Conservation (phyloP, 148 eudicot genomes). For the Fallopia convolvulus region DNA sequence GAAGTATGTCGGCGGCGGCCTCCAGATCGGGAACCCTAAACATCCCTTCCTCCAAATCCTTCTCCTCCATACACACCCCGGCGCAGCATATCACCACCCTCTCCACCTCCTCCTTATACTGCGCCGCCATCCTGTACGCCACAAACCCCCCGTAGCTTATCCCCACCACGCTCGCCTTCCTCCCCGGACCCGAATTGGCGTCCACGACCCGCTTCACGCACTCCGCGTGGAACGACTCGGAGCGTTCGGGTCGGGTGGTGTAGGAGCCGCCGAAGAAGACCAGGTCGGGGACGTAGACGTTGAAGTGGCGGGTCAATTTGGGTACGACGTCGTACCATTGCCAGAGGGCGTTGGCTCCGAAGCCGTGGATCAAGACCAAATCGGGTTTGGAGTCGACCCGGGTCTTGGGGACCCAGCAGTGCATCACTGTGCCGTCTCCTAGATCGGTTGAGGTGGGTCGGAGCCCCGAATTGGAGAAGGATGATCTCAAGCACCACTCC, state of each 20-base stretch:
- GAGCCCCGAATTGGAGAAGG: constrained; percentile 55
- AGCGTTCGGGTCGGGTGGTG: constrained; percentile 53
- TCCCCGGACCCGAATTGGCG: constrained; percentile 12
- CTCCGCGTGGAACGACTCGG: constrained; percentile 75
- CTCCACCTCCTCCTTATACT: constrained; percentile 41
- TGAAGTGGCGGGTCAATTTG: constrained; percentile 39
- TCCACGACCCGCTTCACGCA: constrained; percentile 58
- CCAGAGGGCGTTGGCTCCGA: constrained; percentile 81
- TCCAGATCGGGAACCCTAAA: constrained; percentile 61
- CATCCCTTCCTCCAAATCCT: constrained; percentile 49
- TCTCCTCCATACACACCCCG: constrained; percentile 73
- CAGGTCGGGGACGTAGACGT: constrained; percentile 79
- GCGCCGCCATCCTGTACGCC: constrained; percentile 65
- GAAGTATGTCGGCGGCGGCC: constrained; percentile 48
- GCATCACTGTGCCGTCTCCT: constrained; percentile 64
- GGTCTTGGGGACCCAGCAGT: constrained; percentile 73
- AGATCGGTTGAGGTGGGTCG: constrained; percentile 46
- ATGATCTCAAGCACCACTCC: constrained; percentile 32
- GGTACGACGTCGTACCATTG: constrained; percentile 45
- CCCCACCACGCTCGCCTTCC: constrained; percentile 45
- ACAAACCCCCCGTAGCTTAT: constrained; percentile 89
- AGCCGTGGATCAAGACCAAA: constrained; percentile 65
- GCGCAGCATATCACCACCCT: constrained; percentile 62
- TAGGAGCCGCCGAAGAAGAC: constrained; percentile 75
- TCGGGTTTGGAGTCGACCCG: constrained; percentile 37